Evolutionary conservation across 768 basidiomycete genomes (phyloP).

Genomic region (Panaeolus papilionaceus): DNA sequence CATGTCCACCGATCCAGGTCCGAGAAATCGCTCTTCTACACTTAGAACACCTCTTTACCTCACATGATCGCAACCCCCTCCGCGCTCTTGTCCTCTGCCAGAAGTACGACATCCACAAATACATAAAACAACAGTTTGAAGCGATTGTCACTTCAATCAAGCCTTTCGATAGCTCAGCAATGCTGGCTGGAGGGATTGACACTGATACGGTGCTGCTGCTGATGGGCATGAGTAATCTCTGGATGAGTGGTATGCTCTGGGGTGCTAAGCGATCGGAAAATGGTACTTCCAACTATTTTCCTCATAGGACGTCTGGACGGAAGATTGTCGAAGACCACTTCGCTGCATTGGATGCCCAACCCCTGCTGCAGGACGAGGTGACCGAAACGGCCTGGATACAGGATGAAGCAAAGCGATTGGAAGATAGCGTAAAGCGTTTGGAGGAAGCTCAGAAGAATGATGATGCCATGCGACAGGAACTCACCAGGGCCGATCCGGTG

Average conservation of each 20-base stretch:
- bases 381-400: conserved; percentile 20
- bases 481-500: too few species aligned
- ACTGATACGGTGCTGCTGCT: not conserved
- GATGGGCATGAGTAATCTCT: not conserved
- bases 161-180: not conserved
- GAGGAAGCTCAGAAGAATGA: not conserved
- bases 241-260: not conserved
- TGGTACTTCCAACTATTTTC: not conserved
- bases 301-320: not conserved
- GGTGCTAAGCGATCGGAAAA: not conserved
- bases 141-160: not conserved
- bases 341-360: too few species aligned
- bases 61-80: not conserved
- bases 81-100: not conserved
- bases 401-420: conserved; percentile 20
- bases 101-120: not conserved
- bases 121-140: not conserved
- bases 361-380: too few species aligned
- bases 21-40: not conserved
- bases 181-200: not conserved
- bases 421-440: conserved; percentile 12
- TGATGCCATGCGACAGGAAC: too few species aligned
- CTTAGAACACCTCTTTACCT: not conserved
- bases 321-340: not conserved
- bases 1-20: not conserved